Conservation (phyloP, 1,139 yeast genomes). For the Trichomonascaceae sp. region DNA sequence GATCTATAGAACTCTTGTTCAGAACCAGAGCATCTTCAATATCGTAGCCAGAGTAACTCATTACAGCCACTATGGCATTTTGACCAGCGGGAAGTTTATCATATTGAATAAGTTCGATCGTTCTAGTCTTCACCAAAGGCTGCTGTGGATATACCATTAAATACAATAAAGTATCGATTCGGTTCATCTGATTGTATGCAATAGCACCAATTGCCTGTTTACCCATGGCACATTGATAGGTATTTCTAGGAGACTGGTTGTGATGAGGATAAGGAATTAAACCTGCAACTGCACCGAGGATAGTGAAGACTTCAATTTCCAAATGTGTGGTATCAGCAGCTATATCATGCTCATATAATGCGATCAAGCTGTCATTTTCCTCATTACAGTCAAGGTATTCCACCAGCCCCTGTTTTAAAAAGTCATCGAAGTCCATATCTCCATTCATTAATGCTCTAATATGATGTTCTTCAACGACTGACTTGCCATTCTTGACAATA, state of each 20-base stretch:
- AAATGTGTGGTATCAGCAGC: constrained; percentile 66
- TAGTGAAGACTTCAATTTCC: constrained; percentile 95
- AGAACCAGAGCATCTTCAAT: constrained; percentile 97
- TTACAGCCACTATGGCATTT: constrained; percentile 97
- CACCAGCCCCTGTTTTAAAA: constrained; percentile 76
- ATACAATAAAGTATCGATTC: constrained; percentile 90
- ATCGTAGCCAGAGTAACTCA: constrained; percentile 99
- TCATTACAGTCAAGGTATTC: constrained; percentile 97
- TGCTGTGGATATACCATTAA: constrained; percentile 98
- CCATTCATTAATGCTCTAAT: constrained; percentile 55
- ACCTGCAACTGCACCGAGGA: constrained; percentile 97
- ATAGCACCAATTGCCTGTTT: constrained; percentile 99
- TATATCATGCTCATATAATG: constrained; percentile 71
- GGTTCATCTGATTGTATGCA: constrained; percentile 90
- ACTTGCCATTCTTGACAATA: constrained; percentile 65
- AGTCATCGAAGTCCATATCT: constrained; percentile 81
- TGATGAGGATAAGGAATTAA: constrained; percentile 99
- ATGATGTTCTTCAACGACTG: constrained; percentile 70
- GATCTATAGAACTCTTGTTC: constrained; percentile 85
- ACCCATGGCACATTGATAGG: constrained; percentile 99
- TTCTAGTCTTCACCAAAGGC: constrained; percentile 97
- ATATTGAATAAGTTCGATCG: constrained; percentile 90
- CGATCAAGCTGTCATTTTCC: constrained; percentile 92
- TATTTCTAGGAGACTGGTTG: constrained; percentile 96
- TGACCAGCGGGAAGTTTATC: constrained; percentile 99